Evolutionary conservation across 805 yeast species (phyloP), one percentile per base, ranked within the genome.

Genomic region (Trichomonascus vanleenenianus): DNA sequence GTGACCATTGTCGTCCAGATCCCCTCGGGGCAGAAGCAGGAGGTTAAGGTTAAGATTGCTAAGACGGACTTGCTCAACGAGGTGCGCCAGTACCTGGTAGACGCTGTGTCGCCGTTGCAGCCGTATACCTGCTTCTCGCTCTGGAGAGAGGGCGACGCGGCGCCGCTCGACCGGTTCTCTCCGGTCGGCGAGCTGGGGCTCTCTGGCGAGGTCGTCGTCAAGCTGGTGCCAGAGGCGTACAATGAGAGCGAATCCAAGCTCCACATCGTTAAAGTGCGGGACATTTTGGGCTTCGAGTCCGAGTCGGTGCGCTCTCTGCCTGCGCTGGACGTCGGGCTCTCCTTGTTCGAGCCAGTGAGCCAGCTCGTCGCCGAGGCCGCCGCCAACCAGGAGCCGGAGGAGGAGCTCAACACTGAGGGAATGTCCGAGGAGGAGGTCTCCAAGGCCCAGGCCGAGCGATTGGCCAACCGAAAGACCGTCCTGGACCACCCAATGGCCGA

Each of bases 181-280:
- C 56, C 58, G 18, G 52, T 60, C 16, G 50, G 55, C 22, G 56
- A 59, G 43, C 54, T 62, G 25, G 67, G 61, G 1, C 51, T 68
- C n/a, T 62, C 57, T 33, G 59, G 56, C 35, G 62, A 58, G 10
- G 55, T 77, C n/a, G 51, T 59, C 1, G 59, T 85, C 41, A 63
- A 60, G 14, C 60, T 85, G 50, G 70, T 64, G 33, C 76, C 76
- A 46, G 73, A 71, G 44, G 68, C 81, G 1, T 85, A 85, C 67
- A 79, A 73, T 48, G 80, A 76, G 59, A 69, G 73, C 37, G 67
- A 73, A 27, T 80, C 84, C 25, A 67, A 78, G 49, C 75, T 74
- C 22, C 95, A 87, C 61, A 60, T 86, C 36, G 60, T 67, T 42
- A 76, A 76, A 48, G 74, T 80, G 41, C 76, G 94, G 60, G 87